Evolutionary conservation across 2,329 filamentous ascomycete species (phyloP).

Genomic region (Trichophyton mentagrophytes): DNA sequence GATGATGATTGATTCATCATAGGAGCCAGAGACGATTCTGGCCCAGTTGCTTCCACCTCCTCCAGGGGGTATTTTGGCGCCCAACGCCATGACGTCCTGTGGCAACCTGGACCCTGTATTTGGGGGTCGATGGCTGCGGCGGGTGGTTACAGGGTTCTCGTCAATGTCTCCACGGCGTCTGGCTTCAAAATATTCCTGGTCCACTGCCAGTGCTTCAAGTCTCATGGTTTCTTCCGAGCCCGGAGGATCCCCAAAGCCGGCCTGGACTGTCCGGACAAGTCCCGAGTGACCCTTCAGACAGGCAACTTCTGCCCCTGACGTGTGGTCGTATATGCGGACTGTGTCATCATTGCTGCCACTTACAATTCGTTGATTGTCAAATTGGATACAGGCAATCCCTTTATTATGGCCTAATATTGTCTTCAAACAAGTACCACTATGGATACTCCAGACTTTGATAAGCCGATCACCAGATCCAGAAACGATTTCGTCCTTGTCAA

Average conservation of each 20-base stretch:
- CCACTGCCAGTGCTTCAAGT: conserved; percentile 58
- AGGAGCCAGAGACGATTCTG: conserved; percentile 92
- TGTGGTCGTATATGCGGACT: conserved; percentile 85
- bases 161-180: conserved; percentile 35
- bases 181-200: conserved; percentile 57
- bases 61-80: conserved; percentile 78
- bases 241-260: conserved; percentile 79
- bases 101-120: conserved; percentile 65
- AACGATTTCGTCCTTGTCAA: conserved; percentile 72
- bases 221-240: conserved; percentile 65
- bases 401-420: conserved; percentile 82
- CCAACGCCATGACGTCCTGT: conserved; percentile 59
- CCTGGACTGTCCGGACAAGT: conserved; percentile 87
- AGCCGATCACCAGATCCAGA: conserved; percentile 88
- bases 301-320: conserved; percentile 76
- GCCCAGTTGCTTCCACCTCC: conserved; percentile 81
- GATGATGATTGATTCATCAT: conserved; percentile 89
- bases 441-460: conserved; percentile 92
- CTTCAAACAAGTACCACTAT: conserved; percentile 58
- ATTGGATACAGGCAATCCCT: conserved; percentile 95
- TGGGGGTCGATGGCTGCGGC: conserved; percentile 39
- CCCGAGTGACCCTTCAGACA: conserved; percentile 70
- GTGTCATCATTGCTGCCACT: conserved; percentile 94
- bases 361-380: conserved; percentile 83
- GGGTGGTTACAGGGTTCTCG: conserved; percentile 37